A percentile compares a stretch with the other conserved stretches of the same genome.
Conservation (phyloP, 768 basidiomycete species). For the Scleroderma citrinum region DNA sequence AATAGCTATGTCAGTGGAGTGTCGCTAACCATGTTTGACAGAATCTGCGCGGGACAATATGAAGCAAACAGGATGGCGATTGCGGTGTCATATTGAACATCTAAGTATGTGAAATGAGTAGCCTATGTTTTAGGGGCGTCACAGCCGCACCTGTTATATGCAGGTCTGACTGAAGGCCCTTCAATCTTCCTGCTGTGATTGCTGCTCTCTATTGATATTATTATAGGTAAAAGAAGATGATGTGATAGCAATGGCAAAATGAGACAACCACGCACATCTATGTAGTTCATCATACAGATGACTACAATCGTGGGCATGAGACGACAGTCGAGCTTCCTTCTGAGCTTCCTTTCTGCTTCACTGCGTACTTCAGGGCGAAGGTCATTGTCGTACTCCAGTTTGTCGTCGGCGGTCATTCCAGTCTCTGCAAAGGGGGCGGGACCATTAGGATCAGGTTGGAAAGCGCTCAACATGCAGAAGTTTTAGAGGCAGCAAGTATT, state of each 20-base stretch:
- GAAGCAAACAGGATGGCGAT: slow-evolving; percentile 54
- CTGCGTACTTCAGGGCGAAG: too few species aligned
- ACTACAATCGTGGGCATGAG: slow-evolving; percentile 52
- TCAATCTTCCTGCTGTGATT: slow-evolving; percentile 42
- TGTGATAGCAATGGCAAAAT: neutral
- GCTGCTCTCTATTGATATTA: slow-evolving; percentile 50
- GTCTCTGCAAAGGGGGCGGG: too few species aligned
- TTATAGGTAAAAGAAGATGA: neutral
- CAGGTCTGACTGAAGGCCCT: slow-evolving; percentile 46
- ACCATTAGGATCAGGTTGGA: too few species aligned
- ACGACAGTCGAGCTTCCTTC: slow-evolving; percentile 52
- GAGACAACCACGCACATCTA: slow-evolving; percentile 40
- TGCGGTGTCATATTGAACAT: slow-evolving; percentile 49
- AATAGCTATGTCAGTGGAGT: neutral
- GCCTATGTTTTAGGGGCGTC: neutral
- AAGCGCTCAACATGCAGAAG: too few species aligned
- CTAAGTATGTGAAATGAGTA: slow-evolving; percentile 21
- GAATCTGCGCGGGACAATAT: slow-evolving; percentile 56
- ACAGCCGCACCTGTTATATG: slow-evolving; percentile 32
- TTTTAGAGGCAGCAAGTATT: too few species aligned
- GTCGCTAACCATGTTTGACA: slow-evolving; percentile 10
- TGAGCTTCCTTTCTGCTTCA: slow-evolving; percentile 28
- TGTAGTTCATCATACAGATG: slow-evolving; percentile 64
- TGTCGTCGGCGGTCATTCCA: too few species aligned
- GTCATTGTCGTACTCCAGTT: too few species aligned